Percentiles rank a stretch among this genome's conserved stretches.
Conservation (phyloP, 2,329 filamentous ascomycete species). For the Chrysosporium queenslandicum region DNA sequence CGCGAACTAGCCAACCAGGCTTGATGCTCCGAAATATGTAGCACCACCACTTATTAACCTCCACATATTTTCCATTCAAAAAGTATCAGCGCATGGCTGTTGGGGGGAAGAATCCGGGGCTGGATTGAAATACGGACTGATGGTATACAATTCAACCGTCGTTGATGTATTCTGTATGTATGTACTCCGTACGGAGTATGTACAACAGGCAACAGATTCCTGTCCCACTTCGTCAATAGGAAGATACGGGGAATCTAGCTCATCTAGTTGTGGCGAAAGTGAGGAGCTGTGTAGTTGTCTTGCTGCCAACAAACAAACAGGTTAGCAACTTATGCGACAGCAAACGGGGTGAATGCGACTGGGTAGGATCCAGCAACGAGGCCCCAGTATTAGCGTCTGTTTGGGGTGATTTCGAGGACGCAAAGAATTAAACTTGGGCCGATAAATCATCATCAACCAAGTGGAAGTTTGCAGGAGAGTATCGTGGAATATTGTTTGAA, state of each 20-base stretch:
- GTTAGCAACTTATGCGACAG: neutral
- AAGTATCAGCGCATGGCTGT: neutral
- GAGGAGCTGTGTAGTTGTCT: neutral
- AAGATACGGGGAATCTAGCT: neutral
- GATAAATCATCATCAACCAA: slow-evolving; percentile 1
- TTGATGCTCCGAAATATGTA: neutral
- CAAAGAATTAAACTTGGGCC: neutral
- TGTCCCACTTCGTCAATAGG: neutral
- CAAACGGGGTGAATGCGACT: neutral
- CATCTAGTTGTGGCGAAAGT: neutral
- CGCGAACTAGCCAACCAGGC: neutral
- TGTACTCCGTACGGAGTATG: no score
- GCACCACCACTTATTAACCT: neutral
- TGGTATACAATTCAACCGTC: neutral
- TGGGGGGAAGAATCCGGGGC: slow-evolving; percentile 1
- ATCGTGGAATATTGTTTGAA: neutral
- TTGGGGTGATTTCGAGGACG: neutral
- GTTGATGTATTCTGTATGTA: no score
- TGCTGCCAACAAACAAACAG: neutral
- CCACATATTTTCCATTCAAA: neutral
- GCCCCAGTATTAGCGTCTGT: neutral
- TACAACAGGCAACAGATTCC: neutral
- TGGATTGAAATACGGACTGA: neutral
- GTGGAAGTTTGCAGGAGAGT: neutral
- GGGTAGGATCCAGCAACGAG: neutral